Evolutionary conservation across 176 grass and related monocot genomes (phyloP).

Genomic region (Carex myosuroides): DNA sequence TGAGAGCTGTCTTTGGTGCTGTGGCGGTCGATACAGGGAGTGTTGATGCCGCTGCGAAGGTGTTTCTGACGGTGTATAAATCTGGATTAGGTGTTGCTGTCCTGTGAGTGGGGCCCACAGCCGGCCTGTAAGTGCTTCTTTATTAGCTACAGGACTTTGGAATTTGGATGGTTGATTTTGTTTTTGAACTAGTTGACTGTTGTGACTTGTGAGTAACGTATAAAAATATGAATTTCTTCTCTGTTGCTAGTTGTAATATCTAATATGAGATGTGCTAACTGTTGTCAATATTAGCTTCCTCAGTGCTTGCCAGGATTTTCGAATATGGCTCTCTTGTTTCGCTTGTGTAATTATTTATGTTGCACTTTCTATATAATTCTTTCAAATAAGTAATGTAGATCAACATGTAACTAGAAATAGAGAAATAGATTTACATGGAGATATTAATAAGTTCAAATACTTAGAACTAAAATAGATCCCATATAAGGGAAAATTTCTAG

Average conservation of each 20-base stretch:
- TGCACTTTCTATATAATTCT: background rate
- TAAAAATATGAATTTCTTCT: background rate
- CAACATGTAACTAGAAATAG: background rate
- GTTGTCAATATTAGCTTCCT: background rate
- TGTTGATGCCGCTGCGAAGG: conserved; percentile 36
- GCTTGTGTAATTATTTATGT: background rate
- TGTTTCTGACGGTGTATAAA: conserved; percentile 39
- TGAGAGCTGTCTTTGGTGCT: conserved; percentile 48
- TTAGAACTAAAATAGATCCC: background rate
- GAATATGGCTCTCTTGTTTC: background rate
- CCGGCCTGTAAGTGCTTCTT: background rate
- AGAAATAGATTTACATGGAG: background rate
- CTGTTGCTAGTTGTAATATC: background rate
- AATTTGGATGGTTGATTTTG: too few species aligned
- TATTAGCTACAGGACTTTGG: background rate
- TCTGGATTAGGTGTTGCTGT: background rate
- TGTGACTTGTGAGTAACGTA: background rate
- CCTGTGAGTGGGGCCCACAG: background rate
- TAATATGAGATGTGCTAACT: background rate
- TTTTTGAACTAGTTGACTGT: background rate
- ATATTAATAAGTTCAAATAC: background rate
- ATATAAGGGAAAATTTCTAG: background rate
- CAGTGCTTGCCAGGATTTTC: background rate
- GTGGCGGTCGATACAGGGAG: conserved; percentile 43
- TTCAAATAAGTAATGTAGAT: background rate